Evolutionary conservation across 2,329 filamentous ascomycete genomes (phyloP), one percentile per base, ranked within the genome.

Genomic region (Chrysosporium queenslandicum): DNA sequence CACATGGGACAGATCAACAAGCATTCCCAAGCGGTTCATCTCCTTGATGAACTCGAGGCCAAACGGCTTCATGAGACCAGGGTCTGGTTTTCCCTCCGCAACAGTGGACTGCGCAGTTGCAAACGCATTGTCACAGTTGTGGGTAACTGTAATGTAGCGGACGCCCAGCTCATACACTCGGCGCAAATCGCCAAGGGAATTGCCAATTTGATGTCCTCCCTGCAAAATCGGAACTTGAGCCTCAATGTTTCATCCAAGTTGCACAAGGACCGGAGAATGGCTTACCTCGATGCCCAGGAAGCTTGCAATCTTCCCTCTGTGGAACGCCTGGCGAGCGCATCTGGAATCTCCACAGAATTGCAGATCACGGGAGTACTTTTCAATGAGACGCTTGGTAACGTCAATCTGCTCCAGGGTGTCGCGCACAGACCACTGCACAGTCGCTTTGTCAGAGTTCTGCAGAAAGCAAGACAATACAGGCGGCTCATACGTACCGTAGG

Each of bases 71-170:
- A 55, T 58, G n/a, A 64, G 50, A 2, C 62, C 61, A 4, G 43
- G 49, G 45, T 64, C 59, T 34, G 55, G 42, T 30, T 32, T 20
- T 2, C 58, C 57, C 12, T 51, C 55, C 2, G 56, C 46, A 9
- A 59, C 59, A 5, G 57, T 60, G 25, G 56, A 58, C n/a, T 57
- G 58, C 30, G 60, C 53, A 1, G 61, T 63, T 5, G 56, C 60
- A 54, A 62, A 64, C 14, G 61, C 56, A 53, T 63, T 64, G 50
- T 64, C 59, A 42, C 60, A 61, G 43, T 64, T 64, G 48, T 64
- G 59, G n/a, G 59, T 61, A n/a, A 60, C 32, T 11, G 60, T 61
- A 36, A 61, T 60, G 41, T 61, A 61, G 20, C 60, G 55, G 3
- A 57, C 59, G 14, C 60, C 60, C 11, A 56, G 41, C 6, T 61